Conservation (phyloP, 495 filamentous ascomycete species). For the Trichoderma reesei region DNA sequence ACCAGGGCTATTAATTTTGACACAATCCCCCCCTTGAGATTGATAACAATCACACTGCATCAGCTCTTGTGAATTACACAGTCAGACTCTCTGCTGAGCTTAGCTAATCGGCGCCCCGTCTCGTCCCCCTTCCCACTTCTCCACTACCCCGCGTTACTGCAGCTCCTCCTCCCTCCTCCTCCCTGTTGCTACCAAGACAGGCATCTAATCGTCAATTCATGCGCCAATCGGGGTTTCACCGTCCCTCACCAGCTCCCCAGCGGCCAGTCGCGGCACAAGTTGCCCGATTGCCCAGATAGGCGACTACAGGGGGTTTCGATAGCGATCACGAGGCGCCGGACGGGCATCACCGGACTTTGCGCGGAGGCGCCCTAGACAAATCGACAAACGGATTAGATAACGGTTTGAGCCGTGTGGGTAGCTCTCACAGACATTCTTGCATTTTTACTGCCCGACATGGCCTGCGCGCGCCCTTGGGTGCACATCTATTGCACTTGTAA, state of each 20-base stretch:
- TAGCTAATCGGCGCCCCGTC: background rate
- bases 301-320: background rate
- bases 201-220: background rate
- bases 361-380: background rate
- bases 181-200: background rate
- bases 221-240: background rate
- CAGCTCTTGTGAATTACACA: too few species aligned
- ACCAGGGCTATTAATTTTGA: too few species aligned
- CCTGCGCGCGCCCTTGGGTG: background rate
- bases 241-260: background rate
- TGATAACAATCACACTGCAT: too few species aligned
- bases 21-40: too few species aligned
- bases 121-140: background rate
- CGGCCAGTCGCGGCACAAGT: background rate
- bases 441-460: background rate
- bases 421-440: background rate
- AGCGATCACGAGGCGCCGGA: background rate
- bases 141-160: slow-evolving; percentile 6
- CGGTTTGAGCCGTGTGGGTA: background rate
- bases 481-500: too few species aligned
- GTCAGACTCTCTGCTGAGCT: background rate
- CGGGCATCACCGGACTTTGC: background rate
- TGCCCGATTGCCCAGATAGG: slow-evolving; percentile 3
- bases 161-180: background rate
- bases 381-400: background rate